phyloP scores from a whole-genome alignment of 345 rosid genomes.

The Viola odorata region DNA sequence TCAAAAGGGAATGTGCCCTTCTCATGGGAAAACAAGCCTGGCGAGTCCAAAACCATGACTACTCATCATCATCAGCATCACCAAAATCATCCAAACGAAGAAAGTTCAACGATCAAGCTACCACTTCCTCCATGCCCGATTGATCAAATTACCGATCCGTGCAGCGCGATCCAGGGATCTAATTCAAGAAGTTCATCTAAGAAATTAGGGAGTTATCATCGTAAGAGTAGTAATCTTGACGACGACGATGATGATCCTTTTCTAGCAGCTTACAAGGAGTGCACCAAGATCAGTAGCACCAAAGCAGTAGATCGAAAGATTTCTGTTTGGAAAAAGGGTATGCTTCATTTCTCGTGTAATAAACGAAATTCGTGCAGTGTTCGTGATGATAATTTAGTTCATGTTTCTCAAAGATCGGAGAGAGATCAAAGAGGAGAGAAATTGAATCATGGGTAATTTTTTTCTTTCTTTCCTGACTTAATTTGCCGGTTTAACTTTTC shows the following conservation, averaged over 20 bases:
- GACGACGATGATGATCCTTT: conserved; percentile 37
- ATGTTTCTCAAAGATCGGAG: conserved; percentile 26
- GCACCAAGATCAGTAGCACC: conserved; percentile 26
- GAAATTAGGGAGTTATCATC: conserved; percentile 6
- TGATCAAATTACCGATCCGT: conserved; percentile 33
- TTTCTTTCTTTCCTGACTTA: too few relatives aligned
- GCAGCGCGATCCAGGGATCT: conserved; percentile 32
- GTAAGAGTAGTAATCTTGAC: conserved; percentile 1
- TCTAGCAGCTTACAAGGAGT: conserved; percentile 42
- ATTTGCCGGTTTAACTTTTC: too few relatives aligned
- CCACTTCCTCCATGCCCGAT: conserved; percentile 36
- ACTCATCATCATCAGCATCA: background rate
- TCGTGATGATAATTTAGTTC: conserved; percentile 31
- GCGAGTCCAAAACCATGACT: conserved; percentile 23
- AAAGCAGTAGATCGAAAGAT: background rate
- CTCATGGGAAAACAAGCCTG: conserved; percentile 40
- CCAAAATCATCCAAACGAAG: background rate
- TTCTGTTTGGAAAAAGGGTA: conserved; percentile 10
- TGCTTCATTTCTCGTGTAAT: conserved; percentile 35
- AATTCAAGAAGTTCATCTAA: conserved; percentile 25
- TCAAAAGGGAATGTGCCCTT: conserved; percentile 29
- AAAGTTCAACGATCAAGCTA: conserved; percentile 12
- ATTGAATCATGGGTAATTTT: too few relatives aligned
- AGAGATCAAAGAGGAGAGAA: background rate
- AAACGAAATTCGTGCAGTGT: conserved; percentile 26